Evolutionary conservation across 768 basidiomycete species (phyloP).

Genomic region (Rhodotorula toruloides): DNA sequence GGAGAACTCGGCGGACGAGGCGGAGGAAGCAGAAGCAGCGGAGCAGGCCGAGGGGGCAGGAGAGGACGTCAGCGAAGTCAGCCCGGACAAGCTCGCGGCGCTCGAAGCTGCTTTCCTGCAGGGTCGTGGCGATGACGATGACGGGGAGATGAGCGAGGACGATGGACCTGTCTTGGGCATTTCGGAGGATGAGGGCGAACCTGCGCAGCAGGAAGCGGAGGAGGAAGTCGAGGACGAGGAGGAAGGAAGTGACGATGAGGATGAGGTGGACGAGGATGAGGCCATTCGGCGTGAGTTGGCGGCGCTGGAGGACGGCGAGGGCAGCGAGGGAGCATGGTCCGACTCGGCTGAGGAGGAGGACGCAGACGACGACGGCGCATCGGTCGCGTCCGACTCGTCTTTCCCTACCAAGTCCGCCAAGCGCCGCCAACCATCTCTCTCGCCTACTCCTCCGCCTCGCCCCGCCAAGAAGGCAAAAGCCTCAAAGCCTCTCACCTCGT

Average conservation of each 20-base stretch:
- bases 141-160: conserved; percentile 19
- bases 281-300: conserved; percentile 24
- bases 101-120: conserved; percentile 6
- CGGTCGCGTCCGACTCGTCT: conserved; percentile 8
- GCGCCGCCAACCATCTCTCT: conserved; percentile 20
- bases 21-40: conserved; percentile 10
- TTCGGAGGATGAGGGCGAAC: neutral
- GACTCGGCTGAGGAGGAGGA: conserved; percentile 29
- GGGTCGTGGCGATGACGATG: neutral
- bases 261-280: conserved; percentile 29
- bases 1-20: neutral
- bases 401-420: neutral
- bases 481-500: conserved; percentile 50
- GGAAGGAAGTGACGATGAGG: neutral
- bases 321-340: conserved; percentile 27
- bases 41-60: neutral
- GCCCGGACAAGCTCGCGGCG: conserved; percentile 7
- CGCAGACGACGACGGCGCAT: conserved; percentile 16
- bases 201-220: neutral
- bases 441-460: conserved; percentile 14
- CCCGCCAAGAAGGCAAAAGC: conserved; percentile 8
- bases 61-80: no score
- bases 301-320: conserved; percentile 15
- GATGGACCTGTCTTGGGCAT: conserved; percentile 14
- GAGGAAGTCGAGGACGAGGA: neutral